Evolutionary conservation across 225 moss, liverwort and hornwort genomes (phyloP).

Genomic region (Pseudoscleropodium purum): DNA sequence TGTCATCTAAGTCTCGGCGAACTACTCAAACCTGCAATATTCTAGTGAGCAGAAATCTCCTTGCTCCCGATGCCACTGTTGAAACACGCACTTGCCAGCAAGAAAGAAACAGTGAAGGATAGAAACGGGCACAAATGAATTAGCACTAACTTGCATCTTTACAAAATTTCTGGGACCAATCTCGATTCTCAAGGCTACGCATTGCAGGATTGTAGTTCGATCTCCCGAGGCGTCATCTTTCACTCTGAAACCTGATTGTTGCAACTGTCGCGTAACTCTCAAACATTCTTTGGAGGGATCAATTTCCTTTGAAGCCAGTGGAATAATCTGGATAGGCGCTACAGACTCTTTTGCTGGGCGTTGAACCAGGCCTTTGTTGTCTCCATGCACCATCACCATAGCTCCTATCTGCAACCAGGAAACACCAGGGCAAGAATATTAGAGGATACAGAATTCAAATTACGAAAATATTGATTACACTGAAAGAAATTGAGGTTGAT

Average conservation of each 20-base stretch:
- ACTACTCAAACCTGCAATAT: slow-evolving; percentile 19
- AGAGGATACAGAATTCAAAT: not conserved
- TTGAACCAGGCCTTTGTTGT: slow-evolving; percentile 59
- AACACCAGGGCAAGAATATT: not conserved
- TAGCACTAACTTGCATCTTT: slow-evolving; percentile 31
- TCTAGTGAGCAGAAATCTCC: not conserved
- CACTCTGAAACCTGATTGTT: slow-evolving; percentile 43
- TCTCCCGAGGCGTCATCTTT: slow-evolving; percentile 57
- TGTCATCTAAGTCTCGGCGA: slow-evolving; percentile 14
- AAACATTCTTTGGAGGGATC: slow-evolving; percentile 48
- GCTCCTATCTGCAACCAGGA: slow-evolving; percentile 21
- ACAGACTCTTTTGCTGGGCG: slow-evolving; percentile 32
- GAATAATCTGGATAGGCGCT: slow-evolving; percentile 68
- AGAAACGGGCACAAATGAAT: not conserved
- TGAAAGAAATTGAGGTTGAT: not conserved
- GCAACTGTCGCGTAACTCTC: slow-evolving; percentile 38
- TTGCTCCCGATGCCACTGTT: not conserved
- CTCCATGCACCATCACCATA: slow-evolving; percentile 79
- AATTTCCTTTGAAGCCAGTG: slow-evolving; percentile 44
- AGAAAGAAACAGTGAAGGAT: not conserved
- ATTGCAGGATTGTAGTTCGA: slow-evolving; percentile 46
- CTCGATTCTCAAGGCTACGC: slow-evolving; percentile 35
- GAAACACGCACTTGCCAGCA: not conserved
- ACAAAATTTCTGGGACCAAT: slow-evolving; percentile 59
- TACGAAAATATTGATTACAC: not conserved